Evolutionary conservation across 2,329 filamentous ascomycete species (phyloP), one percentile per base, ranked within the genome.

Genomic region (Diaporthe sp.): DNA sequence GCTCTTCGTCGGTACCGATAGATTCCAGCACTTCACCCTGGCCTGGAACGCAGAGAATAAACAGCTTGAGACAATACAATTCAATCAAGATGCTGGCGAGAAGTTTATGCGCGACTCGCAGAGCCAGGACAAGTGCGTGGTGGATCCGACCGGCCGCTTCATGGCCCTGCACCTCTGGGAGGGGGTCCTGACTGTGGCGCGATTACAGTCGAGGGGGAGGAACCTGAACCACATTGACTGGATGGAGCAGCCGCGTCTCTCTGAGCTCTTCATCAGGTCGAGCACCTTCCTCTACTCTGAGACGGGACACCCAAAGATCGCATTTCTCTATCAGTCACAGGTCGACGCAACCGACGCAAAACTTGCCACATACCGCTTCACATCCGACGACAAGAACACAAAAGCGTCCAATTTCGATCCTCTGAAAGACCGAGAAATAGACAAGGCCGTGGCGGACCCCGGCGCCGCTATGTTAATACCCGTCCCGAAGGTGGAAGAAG

Each of bases 1-100:
- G 76, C 90, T 99, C 76, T 98, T 99, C 81, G 90, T 99, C 74
- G 96, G 95, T 67, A 99, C 97, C 61, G 94, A 98, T 81, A 92
- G 94, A 72, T 94, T 94, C 78, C 92, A 95, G 80, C 98, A 98
- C 85, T 98, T 98, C 83, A 97, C 95, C 2, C 84, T 98, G 28
- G 92, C 89, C 22, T 99, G 97, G 96, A 92, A 98, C 79, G 80
- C 88, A 0, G 83, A 89, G 81, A 86, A 80, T 6, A 83, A 83
- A 28, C 82, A 86, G 74, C 82, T 93, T 3, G 86, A 89, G 12
- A 90, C 88, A 0, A 81, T 89, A 30, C 85, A 88, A 78, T 78
- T 84, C 1, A 88, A 90, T 54, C 84, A 86, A 54, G 90, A 93
- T 76, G 80, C 84, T 1, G 85, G 88, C 42, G 90, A 92, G 79